Evolutionary conservation across 257 asterid genomes (phyloP).

Genomic region (Penstemon davidsonii): DNA sequence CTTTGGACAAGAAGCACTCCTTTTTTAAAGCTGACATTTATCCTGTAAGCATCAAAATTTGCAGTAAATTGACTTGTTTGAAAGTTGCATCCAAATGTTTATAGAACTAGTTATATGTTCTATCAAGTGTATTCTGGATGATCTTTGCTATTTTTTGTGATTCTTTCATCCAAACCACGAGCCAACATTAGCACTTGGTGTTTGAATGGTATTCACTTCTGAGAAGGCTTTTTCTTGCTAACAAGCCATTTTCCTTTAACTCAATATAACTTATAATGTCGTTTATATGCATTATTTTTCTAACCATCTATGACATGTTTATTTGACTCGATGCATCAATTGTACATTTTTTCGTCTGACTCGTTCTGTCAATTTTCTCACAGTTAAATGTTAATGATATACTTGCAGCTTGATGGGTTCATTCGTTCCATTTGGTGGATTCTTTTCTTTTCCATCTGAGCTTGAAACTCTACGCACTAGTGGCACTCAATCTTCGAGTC

Average conservation of each 20-base stretch:
- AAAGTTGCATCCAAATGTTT: background rate
- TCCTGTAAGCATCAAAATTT: slow-evolving; percentile 12
- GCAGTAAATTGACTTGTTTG: background rate
- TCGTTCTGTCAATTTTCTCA: slow-evolving; percentile 35
- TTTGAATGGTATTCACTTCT: too few relatives aligned
- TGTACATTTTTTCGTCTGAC: slow-evolving; percentile 30
- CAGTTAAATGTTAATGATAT: slow-evolving; percentile 35
- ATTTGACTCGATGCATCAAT: background rate
- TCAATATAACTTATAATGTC: background rate
- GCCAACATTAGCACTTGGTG: too few relatives aligned
- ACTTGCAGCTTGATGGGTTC: slow-evolving; percentile 89
- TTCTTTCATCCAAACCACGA: background rate
- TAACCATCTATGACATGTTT: slow-evolving; percentile 1
- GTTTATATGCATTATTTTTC: background rate
- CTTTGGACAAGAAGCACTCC: slow-evolving; percentile 7
- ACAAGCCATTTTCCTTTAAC: background rate
- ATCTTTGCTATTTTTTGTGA: slow-evolving; percentile 6
- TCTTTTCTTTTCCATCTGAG: slow-evolving; percentile 80
- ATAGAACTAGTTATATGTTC: background rate
- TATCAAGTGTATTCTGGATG: background rate
- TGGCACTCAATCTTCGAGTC: slow-evolving; percentile 38
- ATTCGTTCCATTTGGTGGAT: slow-evolving; percentile 94
- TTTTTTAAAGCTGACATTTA: background rate
- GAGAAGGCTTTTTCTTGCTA: background rate
- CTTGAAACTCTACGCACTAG: slow-evolving; percentile 38